Evolutionary conservation across 1,284 basidiomycete species (phyloP).

Genomic region (Irpex rosettiformis): DNA sequence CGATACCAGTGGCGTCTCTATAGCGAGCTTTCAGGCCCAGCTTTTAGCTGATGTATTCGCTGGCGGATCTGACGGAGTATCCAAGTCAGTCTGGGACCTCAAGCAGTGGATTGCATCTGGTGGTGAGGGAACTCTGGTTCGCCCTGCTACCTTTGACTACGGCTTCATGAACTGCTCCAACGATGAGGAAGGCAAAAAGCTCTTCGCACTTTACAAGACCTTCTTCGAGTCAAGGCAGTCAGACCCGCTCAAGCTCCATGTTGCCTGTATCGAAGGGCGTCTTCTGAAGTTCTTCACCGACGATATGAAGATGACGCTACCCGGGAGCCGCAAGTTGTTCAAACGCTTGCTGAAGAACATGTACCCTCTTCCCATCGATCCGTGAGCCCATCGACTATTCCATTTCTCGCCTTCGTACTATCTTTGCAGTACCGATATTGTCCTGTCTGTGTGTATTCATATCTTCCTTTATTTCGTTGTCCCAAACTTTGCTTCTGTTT

Average conservation of each 20-base stretch:
- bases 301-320: constrained; percentile 10
- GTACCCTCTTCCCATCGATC: too few relatives aligned
- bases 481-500: too few relatives aligned
- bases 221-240: constrained; percentile 23
- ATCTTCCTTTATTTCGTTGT: too few relatives aligned
- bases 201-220: constrained; percentile 30
- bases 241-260: constrained; percentile 33
- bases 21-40: not conserved
- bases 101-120: constrained; percentile 29
- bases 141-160: constrained; percentile 30
- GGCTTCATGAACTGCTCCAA: constrained; percentile 34
- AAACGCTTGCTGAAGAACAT: not conserved
- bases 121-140: not conserved
- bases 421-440: too few relatives aligned
- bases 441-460: too few relatives aligned
- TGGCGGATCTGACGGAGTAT: constrained; percentile 14
- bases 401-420: too few relatives aligned
- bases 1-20: constrained; percentile 20
- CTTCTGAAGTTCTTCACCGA: constrained; percentile 26
- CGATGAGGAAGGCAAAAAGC: constrained; percentile 20
- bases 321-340: not conserved
- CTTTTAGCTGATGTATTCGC: constrained; percentile 24
- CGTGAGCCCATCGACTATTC: too few relatives aligned
- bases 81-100: constrained; percentile 36
- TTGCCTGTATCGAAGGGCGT: constrained; percentile 31